Percentiles rank a stretch among this genome's conserved stretches.
Conservation (phyloP, 805 yeast species). For the Ogataea glucozyma region DNA sequence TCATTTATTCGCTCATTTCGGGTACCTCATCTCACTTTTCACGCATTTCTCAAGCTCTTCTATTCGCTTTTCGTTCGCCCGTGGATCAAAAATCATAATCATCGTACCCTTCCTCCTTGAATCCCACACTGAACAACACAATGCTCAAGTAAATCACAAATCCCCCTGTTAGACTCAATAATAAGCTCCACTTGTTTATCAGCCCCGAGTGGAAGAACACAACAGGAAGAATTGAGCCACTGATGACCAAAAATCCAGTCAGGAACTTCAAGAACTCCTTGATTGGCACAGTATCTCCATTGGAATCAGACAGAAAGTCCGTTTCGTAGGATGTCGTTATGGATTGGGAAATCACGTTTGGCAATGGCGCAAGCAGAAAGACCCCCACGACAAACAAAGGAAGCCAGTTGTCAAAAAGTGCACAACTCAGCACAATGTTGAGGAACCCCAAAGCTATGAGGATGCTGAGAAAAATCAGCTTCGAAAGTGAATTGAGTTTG, state of each 20-base stretch:
- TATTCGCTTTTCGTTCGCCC: no score
- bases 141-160: conserved; percentile 77
- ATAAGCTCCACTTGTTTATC: conserved; percentile 30
- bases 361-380: conserved; percentile 39
- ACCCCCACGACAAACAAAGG: conserved; percentile 66
- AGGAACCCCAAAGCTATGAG: conserved; percentile 88
- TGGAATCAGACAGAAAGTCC: conserved; percentile 33
- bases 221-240: conserved; percentile 36
- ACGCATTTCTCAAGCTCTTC: no score
- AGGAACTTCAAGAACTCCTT: conserved; percentile 33
- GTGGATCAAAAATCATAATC: conserved; percentile 33
- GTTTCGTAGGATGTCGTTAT: conserved; percentile 30
- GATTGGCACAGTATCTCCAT: conserved; percentile 23
- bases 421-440: conserved; percentile 83
- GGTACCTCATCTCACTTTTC: no score
- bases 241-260: conserved; percentile 36
- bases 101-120: conserved; percentile 55
- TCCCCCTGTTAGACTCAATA: conserved; percentile 86
- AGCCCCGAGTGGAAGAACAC: conserved; percentile 34
- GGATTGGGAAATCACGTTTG: conserved; percentile 33
- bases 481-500: conserved; percentile 60
- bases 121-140: conserved; percentile 75
- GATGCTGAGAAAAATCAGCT: conserved; percentile 70
- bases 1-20: no score
- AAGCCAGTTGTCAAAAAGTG: conserved; percentile 83